Base-by-base conservation (phyloP, 805 yeast species). In the Babjeviella inositovora region DNA sequence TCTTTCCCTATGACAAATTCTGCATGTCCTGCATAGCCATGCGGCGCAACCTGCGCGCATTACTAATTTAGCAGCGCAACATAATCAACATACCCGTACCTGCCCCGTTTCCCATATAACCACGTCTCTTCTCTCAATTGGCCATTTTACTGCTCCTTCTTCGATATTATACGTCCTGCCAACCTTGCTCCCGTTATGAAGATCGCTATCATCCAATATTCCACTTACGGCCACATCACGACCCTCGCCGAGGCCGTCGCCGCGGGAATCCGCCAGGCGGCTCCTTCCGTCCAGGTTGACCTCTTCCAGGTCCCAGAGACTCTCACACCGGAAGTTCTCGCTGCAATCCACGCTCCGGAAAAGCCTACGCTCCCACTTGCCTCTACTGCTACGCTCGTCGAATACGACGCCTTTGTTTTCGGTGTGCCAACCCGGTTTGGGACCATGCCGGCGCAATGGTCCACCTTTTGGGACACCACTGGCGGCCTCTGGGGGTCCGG, bases 371-470 rank as follows among this genome's bases (percentile, higher is more conserved):
- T 45, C 45, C 85, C 90, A 34, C 53, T 65, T 38, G 80, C 80
- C 24, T 57, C 76, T 9, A 37, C 47, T 7, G 75, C 65, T 11
- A 61, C 68, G 11, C 57, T 82, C 34, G 42, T 50, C 4, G 52
- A 59, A 32, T 76, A 72, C 56, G 93, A 84, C 42, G 93, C 85
- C 22, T 68, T 75, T 54, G 34, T 84, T 33, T 77, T 82, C 37
- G 95, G 94, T 43, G 47, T 77, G 36, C 92, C 93, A 39, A 76
- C 93, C 26, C 70, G 93, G 52, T 82, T 53, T 44, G 95, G 94
- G 50, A 66, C 61, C 45, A 50, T 61, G 50, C 87, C 93, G 26
- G 75, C 81, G 23, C 92, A 81, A 49, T 63, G 73, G 62, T 64
- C 62, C 47, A 55, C 76, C 11, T 80, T 75, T 59, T 66, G 77